Base-by-base conservation (phyloP, 2,329 filamentous ascomycete genomes). In the Colletotrichum ledebouriae region DNA sequence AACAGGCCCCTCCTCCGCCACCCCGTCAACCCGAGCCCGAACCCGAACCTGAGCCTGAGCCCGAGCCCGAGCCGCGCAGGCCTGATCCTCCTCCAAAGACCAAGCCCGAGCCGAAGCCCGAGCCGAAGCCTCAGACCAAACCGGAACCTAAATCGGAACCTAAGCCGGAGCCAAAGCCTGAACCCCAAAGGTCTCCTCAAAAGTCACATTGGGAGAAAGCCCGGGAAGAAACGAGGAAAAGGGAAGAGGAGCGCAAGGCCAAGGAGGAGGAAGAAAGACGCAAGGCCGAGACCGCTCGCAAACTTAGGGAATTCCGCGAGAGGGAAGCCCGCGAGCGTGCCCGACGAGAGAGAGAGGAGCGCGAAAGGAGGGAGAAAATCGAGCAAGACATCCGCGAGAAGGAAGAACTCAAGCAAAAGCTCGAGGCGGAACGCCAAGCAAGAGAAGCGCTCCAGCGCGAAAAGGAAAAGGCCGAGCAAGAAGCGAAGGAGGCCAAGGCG, bases 161-260 rank as follows among this genome's bases (percentile, higher is more conserved):
- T 6, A 44, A 44, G 4, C 34, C 55, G 70, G 58, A 70, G 71
- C 33, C 68, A 42, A 66, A 65, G 13, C 69, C 63, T 44, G 68
- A 69, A 56, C 29, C 29, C 71, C 67, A 50, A 41, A 56, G 72
- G 70, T 20, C 69, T 56, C 71, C 69, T 56, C 71, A 69, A n/a
- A 73, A 73, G 56, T 68, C 64, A 13, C 68, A 73, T 22, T 72
- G 73, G 69, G 73, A 74, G 57, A 74, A 72, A 57, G 60, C 76
- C 12, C 83, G 90, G 61, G 90, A 92, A 74, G 90, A 92, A 72
- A 90, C 86, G 20, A 82, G 86, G 49, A 86, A 83, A 66, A 85
- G 85, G 63, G 89, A 91, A 72, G 89, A 90, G 71, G 88, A 91
- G 71, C 87, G 88, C 11, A 90, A 85, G 73, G 81, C 81, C 2